Conservation (phyloP, 208 protist genomes). For the Trypanosoma mega region DNA sequence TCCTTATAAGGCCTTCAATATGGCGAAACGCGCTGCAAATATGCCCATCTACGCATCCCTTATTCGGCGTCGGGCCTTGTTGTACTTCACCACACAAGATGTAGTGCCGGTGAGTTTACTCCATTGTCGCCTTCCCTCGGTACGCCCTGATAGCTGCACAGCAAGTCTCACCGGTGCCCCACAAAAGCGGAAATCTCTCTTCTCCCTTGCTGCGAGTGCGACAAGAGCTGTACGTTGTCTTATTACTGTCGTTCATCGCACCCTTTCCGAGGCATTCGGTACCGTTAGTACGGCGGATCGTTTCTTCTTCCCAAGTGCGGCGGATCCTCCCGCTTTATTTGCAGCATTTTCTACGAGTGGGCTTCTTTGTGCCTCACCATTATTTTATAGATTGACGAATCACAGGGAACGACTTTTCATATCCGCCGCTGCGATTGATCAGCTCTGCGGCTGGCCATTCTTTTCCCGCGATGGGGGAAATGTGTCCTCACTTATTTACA, state of each 20-base stretch:
- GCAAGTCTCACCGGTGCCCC: slow-evolving; percentile 2
- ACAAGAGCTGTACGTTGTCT: slow-evolving; percentile 15
- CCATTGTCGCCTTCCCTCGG: slow-evolving; percentile 6
- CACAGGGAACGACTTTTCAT: slow-evolving; percentile 48
- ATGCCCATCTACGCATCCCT: too few species aligned
- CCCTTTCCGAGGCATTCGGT: slow-evolving; percentile 20
- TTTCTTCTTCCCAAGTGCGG: slow-evolving; percentile 3
- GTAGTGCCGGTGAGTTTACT: slow-evolving; percentile 41
- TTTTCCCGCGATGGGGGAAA: too few species aligned
- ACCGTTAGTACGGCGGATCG: slow-evolving; percentile 2
- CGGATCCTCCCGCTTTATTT: slow-evolving; percentile 26
- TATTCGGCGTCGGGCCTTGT: slow-evolving; percentile 47
- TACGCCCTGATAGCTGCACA: not conserved
- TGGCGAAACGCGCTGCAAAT: too few species aligned
- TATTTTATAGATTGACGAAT: slow-evolving; percentile 28
- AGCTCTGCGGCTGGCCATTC: slow-evolving; percentile 31
- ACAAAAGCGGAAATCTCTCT: slow-evolving; percentile 11
- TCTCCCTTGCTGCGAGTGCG: slow-evolving; percentile 6
- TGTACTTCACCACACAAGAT: slow-evolving; percentile 53
- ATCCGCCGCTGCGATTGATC: slow-evolving; percentile 47
- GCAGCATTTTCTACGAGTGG: slow-evolving; percentile 59
- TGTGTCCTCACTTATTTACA: too few species aligned
- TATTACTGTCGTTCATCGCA: slow-evolving; percentile 25
- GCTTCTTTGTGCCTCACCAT: slow-evolving; percentile 44
- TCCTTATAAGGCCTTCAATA: too few species aligned